These are phyloP conservation scores for Martiniozyma abietophila DNA, from an alignment of 805 yeast genomes.

Conservation along the genomic window DNA sequence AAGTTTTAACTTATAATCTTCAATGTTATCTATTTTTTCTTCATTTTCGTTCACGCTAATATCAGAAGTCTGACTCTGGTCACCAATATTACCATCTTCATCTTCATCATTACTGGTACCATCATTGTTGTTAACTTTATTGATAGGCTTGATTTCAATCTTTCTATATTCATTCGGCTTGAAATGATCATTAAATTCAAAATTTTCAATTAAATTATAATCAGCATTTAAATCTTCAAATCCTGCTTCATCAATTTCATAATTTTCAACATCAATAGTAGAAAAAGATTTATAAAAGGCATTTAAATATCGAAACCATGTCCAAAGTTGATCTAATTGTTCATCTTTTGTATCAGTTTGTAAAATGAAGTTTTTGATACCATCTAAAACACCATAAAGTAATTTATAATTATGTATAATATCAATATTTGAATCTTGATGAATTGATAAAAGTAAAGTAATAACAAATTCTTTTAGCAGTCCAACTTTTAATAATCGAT, in stretches of 20 bases:
- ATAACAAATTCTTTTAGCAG: constrained; percentile 20
- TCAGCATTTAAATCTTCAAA: constrained; percentile 32
- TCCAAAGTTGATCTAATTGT: constrained; percentile 16
- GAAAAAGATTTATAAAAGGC: constrained; percentile 40
- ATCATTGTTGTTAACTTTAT: constrained; percentile 10
- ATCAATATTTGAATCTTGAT: constrained; percentile 23
- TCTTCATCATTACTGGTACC: constrained; percentile 9
- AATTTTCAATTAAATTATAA: constrained; percentile 22
- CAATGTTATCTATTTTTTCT: constrained; percentile 8
- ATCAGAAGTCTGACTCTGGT: not conserved
- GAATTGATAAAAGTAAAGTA: constrained; percentile 21
- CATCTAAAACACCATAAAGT: constrained; percentile 20
- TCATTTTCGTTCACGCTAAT: not conserved
- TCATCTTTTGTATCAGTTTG: constrained; percentile 11
- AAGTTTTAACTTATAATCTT: constrained; percentile 9
- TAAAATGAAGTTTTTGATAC: constrained; percentile 14
- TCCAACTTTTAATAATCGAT: constrained; percentile 16
- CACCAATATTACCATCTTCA: constrained; percentile 3
- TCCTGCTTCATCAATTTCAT: constrained; percentile 33
- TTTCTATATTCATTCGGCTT: constrained; percentile 15
- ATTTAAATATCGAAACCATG: constrained; percentile 27
- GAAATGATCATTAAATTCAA: constrained; percentile 21
- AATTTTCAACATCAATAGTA: constrained; percentile 38
- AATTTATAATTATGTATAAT: constrained; percentile 21
- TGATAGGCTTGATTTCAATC: constrained; percentile 20